Base-by-base conservation (phyloP, 1,284 basidiomycete genomes). In the Ganoderma sp. region DNA sequence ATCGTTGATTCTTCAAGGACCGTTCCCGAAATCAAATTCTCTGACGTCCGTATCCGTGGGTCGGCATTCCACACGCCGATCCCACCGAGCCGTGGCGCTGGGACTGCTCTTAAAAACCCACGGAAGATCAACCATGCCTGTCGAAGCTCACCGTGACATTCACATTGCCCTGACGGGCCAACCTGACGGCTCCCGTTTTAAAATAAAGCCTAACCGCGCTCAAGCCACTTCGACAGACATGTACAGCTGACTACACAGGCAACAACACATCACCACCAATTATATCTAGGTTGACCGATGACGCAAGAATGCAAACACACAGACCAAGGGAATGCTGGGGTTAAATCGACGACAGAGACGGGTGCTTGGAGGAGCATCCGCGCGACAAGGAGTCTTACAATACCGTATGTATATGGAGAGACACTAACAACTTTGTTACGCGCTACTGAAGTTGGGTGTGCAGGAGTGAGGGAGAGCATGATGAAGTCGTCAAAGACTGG, bases 341-440 rank as follows among this genome's bases (percentile, higher is more conserved):
- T 22, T 39, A 15, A 34, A 28, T n/a, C 37, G 10, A 45, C 17
- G 34, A 56, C 7, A 58, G 41, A 61, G 58, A 28, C 50, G 52
- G 5, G 61, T 14, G 22, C 25, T 25, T 52, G 48, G 22, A 8
- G 41, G 54, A 67, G 65, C 63, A 67, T 71, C 70, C 70, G 28
- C 63, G 61, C 15, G 58, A 22, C 22, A 34, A 15, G 56, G 54
- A 59, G 63, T 67, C 69, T 62, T 69, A 71, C 70, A 69, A 43
- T 71, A 69, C 32, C 66, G 66, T 69, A 69, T 67, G 61, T 63
- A 57, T 66, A 64, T 61, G 41, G 32, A 34, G 34, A 28, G 32
- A 43, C 25, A 58, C 65, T 68, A 58, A 43, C 64, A 68, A 64
- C 48, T 39, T 39, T 56, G 22, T 61, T 32, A 66, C 52, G 65